Evolutionary conservation across 2,329 filamentous ascomycete genomes (phyloP), one percentile per base, ranked within the genome.

Genomic region (Geosmithia putterillii): DNA sequence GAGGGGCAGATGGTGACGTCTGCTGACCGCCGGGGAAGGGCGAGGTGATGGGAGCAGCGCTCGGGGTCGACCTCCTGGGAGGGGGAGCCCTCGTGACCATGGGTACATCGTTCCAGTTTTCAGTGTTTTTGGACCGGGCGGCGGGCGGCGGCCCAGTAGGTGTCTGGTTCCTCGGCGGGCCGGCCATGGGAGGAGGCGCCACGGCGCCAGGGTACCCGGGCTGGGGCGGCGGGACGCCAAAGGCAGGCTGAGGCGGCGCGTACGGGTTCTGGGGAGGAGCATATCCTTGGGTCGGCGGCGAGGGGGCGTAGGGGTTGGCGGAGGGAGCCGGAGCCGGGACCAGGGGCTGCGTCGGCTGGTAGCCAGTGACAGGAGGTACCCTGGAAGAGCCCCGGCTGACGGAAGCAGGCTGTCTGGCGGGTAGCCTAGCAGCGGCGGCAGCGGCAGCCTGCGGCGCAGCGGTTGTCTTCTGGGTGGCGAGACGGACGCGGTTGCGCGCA

Each of bases 51-150:
- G 83, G 69, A 42, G 79, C 75, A 18, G 78, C 68, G 44, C 72
- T 79, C 2, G 89, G 87, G 1, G 90, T 95, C 39, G 73, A 72
- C 57, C 82, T 78, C 51, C 89, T 79, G 19, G 81, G 74, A 14
- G 76, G 74, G n/a, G 83, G 73, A 44, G 74, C 67, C 66, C 90
- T 86, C 39, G 77, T 73, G 39, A 96, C 84, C 54, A 95, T 75
- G 1, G 92, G 92, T 42, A 94, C 83, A 61, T 98, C 92, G 53
- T 98, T 98, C 92, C 92, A 98, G 52, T 85, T 83, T 22, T 81
- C 77, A 49, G 81, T 81, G 49, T 83, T 82, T 56, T 80, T 81
- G 45, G 76, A 69, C 55, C 78, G 79, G 9, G 85, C 77, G 17
- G 86, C 78, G 19, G 87, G 81, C 19, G 87, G 81, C 36, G 78